Conservation (phyloP, 768 basidiomycete species). For the Tricholomella constricta region DNA sequence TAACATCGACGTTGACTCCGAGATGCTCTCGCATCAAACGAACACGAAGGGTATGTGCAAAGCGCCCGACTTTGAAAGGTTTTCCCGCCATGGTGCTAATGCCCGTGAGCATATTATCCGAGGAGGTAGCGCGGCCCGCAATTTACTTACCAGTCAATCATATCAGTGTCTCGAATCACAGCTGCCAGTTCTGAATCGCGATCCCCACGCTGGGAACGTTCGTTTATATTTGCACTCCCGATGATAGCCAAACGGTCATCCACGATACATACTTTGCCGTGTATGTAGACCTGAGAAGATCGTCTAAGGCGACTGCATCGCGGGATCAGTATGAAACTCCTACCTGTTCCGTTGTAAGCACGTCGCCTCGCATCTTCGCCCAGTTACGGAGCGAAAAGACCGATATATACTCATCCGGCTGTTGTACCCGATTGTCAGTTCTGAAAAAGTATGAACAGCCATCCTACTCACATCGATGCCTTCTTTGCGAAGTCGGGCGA, state of each 20-base stretch:
- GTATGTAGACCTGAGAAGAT: slow-evolving; percentile 74
- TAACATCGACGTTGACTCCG: slow-evolving; percentile 89
- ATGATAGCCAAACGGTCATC: slow-evolving; percentile 95
- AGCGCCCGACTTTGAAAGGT: slow-evolving; percentile 94
- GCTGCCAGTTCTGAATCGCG: slow-evolving; percentile 95
- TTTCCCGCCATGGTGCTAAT: slow-evolving; percentile 88
- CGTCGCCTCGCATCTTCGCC: slow-evolving; percentile 85
- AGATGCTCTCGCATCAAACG: slow-evolving; percentile 97
- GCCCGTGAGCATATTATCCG: background rate
- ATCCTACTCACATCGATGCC: slow-evolving; percentile 74
- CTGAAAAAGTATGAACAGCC: slow-evolving; percentile 1
- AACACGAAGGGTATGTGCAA: slow-evolving; percentile 91
- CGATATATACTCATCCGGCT: slow-evolving; percentile 92
- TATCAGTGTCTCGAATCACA: slow-evolving; percentile 93
- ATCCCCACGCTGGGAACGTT: slow-evolving; percentile 93
- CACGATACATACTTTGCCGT: slow-evolving; percentile 86
- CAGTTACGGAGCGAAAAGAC: slow-evolving; percentile 93
- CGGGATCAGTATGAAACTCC: slow-evolving; percentile 16
- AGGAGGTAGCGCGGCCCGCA: background rate
- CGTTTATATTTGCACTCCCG: slow-evolving; percentile 97
- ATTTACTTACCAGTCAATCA: slow-evolving; percentile 79
- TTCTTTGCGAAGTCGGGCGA: slow-evolving; percentile 78
- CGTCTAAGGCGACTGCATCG: slow-evolving; percentile 9
- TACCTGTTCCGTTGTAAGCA: slow-evolving; percentile 87
- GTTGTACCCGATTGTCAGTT: slow-evolving; percentile 10